These are phyloP conservation scores for Exserohilum rostratum DNA, from an alignment of 2,329 filamentous ascomycete genomes.

Conservation along the genomic window DNA sequence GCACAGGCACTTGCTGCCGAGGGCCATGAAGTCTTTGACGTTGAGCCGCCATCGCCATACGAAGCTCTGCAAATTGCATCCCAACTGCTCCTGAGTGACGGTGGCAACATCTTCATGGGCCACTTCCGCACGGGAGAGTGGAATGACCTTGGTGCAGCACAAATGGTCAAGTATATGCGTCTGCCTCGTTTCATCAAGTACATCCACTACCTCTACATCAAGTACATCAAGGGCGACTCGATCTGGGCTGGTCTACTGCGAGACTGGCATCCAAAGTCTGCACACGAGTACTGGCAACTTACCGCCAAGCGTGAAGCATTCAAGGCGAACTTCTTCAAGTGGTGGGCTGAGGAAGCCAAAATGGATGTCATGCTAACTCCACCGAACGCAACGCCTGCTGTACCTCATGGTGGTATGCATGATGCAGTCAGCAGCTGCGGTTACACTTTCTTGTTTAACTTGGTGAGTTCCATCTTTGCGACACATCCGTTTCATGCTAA, in stretches of 20 bases:
- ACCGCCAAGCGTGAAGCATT: constrained; percentile 78
- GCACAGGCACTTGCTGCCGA: constrained; percentile 70
- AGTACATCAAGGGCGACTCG: constrained; percentile 75
- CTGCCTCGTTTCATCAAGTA: constrained; percentile 78
- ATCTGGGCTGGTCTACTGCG: constrained; percentile 80
- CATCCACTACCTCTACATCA: constrained; percentile 88
- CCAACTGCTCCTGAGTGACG: constrained; percentile 82
- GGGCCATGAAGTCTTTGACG: constrained; percentile 75
- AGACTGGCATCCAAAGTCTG: constrained; percentile 74
- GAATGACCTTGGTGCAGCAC: constrained; percentile 76
- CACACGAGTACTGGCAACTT: constrained; percentile 81
- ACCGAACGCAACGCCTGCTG: constrained; percentile 88
- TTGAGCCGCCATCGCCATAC: constrained; percentile 71
- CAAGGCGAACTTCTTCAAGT: constrained; percentile 79
- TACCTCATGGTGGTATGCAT: constrained; percentile 85
- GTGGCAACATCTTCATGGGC: constrained; percentile 77
- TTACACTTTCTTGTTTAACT: constrained; percentile 92
- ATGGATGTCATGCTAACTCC: constrained; percentile 82
- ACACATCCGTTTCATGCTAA: constrained; percentile 7
- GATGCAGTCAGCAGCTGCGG: constrained; percentile 85
- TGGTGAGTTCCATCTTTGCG: constrained; percentile 61
- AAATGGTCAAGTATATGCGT: constrained; percentile 75
- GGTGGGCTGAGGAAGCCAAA: constrained; percentile 73
- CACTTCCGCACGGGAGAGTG: constrained; percentile 79
- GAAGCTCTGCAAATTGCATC: constrained; percentile 78